phyloP scores from a whole-genome alignment of 2,329 filamentous ascomycete genomes.

The Cladosporium sp. region DNA sequence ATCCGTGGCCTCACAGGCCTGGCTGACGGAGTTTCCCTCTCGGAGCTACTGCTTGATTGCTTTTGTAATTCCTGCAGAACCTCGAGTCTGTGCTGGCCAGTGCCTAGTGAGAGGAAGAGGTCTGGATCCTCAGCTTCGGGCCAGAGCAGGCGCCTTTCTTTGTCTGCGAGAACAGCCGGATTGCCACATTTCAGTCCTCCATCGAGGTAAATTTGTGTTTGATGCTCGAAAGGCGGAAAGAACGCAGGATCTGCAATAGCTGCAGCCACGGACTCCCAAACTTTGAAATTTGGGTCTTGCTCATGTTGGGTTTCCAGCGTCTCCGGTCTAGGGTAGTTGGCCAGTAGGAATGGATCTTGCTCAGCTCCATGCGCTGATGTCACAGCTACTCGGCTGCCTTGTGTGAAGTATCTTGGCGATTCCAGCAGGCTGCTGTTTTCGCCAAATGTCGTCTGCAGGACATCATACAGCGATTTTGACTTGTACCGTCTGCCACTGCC shows the following conservation, averaged over 20 bases:
- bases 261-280: constrained; percentile 55
- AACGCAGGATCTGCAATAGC: constrained; percentile 52
- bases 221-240: constrained; percentile 53
- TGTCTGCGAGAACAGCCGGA: constrained; percentile 52
- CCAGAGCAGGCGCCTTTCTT: constrained; percentile 40
- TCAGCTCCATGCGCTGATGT: constrained; percentile 45
- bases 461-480: constrained; percentile 11
- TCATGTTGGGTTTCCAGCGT: constrained; percentile 44
- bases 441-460: constrained; percentile 34
- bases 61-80: neutral
- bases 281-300: constrained; percentile 43
- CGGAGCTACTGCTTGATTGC: neutral
- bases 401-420: constrained; percentile 25
- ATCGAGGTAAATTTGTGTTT: constrained; percentile 52
- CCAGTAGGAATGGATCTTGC: constrained; percentile 43
- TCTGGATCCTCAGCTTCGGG: constrained; percentile 30
- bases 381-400: constrained; percentile 43
- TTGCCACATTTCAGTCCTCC: constrained; percentile 54
- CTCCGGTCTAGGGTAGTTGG: constrained; percentile 47
- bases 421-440: constrained; percentile 35
- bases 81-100: constrained; percentile 34
- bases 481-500: constrained; percentile 20
- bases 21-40: neutral
- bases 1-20: neutral
- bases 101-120: constrained; percentile 38